Evolutionary conservation across 2,329 filamentous ascomycete species (phyloP).

Genomic region (Alternaria incomplexa): DNA sequence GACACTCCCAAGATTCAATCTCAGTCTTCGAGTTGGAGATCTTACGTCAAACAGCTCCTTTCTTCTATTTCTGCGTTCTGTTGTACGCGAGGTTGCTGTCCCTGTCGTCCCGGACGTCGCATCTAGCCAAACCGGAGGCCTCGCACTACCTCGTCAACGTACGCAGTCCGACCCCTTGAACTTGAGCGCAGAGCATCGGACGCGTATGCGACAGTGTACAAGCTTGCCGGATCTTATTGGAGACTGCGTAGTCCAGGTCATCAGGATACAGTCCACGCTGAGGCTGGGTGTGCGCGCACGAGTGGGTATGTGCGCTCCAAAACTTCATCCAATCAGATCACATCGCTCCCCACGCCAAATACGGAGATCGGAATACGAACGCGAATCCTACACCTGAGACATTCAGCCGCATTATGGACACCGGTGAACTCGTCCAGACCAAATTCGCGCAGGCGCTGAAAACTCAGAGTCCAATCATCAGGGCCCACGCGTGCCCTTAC

Average conservation of each 20-base stretch:
- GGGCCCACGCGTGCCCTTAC: conserved; percentile 39
- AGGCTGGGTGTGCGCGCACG: neutral
- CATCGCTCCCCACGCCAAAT: neutral
- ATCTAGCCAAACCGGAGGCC: neutral
- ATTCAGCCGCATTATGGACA: conserved; percentile 20
- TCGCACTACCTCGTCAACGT: neutral
- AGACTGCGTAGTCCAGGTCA: neutral
- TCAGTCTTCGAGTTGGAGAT: neutral
- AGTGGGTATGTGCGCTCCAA: neutral
- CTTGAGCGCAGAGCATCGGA: neutral
- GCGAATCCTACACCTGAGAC: neutral
- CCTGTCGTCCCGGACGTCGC: neutral
- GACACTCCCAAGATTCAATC: neutral
- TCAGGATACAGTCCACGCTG: neutral
- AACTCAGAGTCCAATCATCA: conserved; percentile 28
- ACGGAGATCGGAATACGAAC: neutral
- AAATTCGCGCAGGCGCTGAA: conserved; percentile 34
- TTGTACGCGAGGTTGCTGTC: neutral
- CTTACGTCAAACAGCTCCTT: neutral
- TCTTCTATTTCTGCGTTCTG: neutral
- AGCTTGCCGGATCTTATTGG: neutral
- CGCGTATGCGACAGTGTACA: neutral
- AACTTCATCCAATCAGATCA: neutral
- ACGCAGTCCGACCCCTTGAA: neutral
- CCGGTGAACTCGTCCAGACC: conserved; percentile 28